Evolutionary conservation across 345 rosid species (phyloP).

Genomic region (Gossypium sturtianum): DNA sequence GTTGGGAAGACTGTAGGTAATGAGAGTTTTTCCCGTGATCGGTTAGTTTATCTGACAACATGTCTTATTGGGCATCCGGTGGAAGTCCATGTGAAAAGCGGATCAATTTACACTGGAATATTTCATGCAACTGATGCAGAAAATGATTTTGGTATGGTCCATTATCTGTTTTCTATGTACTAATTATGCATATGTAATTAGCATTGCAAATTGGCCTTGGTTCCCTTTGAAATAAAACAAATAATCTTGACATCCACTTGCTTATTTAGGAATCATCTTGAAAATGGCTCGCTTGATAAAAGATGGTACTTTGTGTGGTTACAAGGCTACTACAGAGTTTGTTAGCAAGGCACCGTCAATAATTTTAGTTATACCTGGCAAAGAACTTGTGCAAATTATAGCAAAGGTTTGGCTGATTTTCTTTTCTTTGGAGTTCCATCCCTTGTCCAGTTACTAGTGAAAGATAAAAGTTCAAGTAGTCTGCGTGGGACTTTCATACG

Average conservation of each 20-base stretch:
- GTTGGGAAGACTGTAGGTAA: constrained; percentile 43
- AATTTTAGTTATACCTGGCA: constrained; percentile 65
- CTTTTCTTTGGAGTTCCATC: not conserved
- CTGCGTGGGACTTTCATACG: not conserved
- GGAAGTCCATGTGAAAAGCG: constrained; percentile 81
- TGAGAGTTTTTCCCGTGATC: constrained; percentile 53
- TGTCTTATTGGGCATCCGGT: constrained; percentile 78
- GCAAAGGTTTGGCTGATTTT: constrained; percentile 62
- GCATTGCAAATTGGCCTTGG: constrained; percentile 4
- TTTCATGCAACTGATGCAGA: constrained; percentile 72
- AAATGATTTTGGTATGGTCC: constrained; percentile 70
- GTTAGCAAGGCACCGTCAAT: constrained; percentile 61
- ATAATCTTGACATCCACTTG: constrained; percentile 11
- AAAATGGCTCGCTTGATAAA: constrained; percentile 80
- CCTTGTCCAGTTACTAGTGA: constrained; percentile 12
- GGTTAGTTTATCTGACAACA: constrained; percentile 58
- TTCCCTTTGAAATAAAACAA: not conserved
- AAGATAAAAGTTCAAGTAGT: constrained; percentile 1
- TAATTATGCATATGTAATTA: not conserved
- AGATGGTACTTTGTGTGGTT: constrained; percentile 54
- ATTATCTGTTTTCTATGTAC: not conserved
- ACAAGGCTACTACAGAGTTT: constrained; percentile 45
- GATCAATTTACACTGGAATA: constrained; percentile 77
- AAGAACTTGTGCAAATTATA: constrained; percentile 84
- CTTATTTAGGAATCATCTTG: constrained; percentile 65